These are phyloP conservation scores for Xerocomus spinulosus DNA, from an alignment of 768 basidiomycete genomes.

Conservation along the genomic window DNA sequence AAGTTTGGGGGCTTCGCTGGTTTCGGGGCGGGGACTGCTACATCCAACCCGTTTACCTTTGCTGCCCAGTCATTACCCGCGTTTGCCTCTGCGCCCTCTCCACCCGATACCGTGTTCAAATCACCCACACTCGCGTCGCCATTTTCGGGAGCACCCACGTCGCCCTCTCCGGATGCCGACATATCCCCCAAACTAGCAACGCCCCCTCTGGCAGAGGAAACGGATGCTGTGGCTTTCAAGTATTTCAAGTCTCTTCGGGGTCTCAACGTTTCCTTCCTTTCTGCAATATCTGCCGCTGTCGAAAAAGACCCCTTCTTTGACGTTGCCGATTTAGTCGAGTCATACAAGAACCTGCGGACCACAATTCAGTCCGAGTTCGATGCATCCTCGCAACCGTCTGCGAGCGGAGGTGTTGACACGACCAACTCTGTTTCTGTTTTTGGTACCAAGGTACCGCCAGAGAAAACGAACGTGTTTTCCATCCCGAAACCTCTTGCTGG, in stretches of 20 bases:
- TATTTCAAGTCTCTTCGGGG: constrained; percentile 73
- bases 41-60: constrained; percentile 39
- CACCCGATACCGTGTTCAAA: constrained; percentile 8
- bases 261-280: constrained; percentile 62
- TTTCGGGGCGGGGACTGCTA: constrained; percentile 38
- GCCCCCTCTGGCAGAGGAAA: constrained; percentile 22
- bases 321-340: constrained; percentile 48
- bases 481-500: constrained; percentile 36
- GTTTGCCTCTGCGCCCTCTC: constrained; percentile 9
- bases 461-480: constrained; percentile 17
- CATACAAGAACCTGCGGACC: constrained; percentile 54
- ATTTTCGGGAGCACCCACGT: background rate
- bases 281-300: constrained; percentile 53
- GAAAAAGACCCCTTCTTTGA: constrained; percentile 71
- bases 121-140: constrained; percentile 21
- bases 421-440: constrained; percentile 11
- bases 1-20: constrained; percentile 53
- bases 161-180: constrained; percentile 28
- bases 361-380: constrained; percentile 57
- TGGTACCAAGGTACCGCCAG: constrained; percentile 7
- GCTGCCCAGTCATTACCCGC: constrained; percentile 24
- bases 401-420: constrained; percentile 4
- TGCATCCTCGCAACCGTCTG: constrained; percentile 17
- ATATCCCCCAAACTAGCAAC: constrained; percentile 13
- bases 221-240: constrained; percentile 37